A percentile compares a stretch with the other conserved stretches of the same genome.
Evolutionary conservation across 2,329 filamentous ascomycete species (phyloP).

Genomic region (Cytospora mali): DNA sequence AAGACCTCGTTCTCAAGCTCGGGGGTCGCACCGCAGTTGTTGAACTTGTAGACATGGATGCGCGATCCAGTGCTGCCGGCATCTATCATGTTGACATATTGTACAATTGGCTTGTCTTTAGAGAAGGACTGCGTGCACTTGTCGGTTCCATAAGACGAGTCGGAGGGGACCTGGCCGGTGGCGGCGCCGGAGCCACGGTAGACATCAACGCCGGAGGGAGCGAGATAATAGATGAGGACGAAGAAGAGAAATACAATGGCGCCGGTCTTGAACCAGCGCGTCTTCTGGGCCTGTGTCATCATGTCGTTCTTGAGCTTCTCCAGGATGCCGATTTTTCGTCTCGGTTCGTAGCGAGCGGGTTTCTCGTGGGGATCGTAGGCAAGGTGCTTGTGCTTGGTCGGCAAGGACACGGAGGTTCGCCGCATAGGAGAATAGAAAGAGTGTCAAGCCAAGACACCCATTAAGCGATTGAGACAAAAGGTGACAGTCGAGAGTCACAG

Average conservation of each 20-base stretch:
- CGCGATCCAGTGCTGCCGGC: constrained; percentile 96
- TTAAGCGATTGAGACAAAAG: not conserved
- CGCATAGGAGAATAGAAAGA: constrained; percentile 51
- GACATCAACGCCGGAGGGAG: constrained; percentile 59
- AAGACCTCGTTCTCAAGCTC: constrained; percentile 93
- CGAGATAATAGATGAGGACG: constrained; percentile 65
- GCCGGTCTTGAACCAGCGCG: constrained; percentile 67
- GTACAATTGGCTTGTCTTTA: constrained; percentile 88
- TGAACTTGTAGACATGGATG: constrained; percentile 99
- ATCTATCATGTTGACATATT: constrained; percentile 99
- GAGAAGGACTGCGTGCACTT: constrained; percentile 84
- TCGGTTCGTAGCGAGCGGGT: constrained; percentile 59
- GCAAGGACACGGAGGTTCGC: constrained; percentile 66
- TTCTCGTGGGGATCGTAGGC: constrained; percentile 67
- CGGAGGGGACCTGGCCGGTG: constrained; percentile 57
- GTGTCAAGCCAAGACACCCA: constrained; percentile 12
- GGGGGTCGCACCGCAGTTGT: constrained; percentile 95
- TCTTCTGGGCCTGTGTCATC: constrained; percentile 66
- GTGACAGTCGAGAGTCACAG: constrained; percentile 23
- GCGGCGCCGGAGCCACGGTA: constrained; percentile 43
- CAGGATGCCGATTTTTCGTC: constrained; percentile 49
- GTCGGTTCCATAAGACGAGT: constrained; percentile 66
- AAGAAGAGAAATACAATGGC: constrained; percentile 63
- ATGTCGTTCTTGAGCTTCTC: constrained; percentile 59
- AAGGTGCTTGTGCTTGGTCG: constrained; percentile 55